Evolutionary conservation across 2,329 filamentous ascomycete genomes (phyloP).

Genomic region (Fusarium irregulare): DNA sequence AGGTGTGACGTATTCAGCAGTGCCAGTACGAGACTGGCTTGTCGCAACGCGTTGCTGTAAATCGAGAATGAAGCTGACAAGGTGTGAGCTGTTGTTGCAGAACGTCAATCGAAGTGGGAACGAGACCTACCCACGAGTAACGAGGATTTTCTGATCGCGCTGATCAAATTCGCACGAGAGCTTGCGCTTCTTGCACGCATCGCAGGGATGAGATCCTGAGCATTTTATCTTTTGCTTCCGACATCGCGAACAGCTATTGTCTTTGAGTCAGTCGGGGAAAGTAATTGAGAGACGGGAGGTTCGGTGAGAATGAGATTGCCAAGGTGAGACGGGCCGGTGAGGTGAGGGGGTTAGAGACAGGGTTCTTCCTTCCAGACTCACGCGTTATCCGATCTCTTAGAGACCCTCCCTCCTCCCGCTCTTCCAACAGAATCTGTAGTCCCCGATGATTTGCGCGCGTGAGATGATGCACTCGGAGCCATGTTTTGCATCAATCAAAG

Average conservation of each 20-base stretch:
- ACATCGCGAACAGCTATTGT: conserved; percentile 44
- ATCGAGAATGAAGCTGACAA: conserved; percentile 50
- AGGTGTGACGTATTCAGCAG: conserved; percentile 38
- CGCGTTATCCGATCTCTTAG: conserved; percentile 45
- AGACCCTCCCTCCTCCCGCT: conserved; percentile 35
- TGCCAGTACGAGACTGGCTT: conserved; percentile 16
- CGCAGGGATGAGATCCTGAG: conserved; percentile 49
- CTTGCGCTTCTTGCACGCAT: conserved; percentile 50
- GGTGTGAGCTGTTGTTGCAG: no score
- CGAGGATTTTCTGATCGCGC: conserved; percentile 60
- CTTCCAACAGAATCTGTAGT: conserved; percentile 23
- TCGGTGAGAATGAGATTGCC: neutral
- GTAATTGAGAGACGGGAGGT: neutral
- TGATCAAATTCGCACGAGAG: conserved; percentile 52
- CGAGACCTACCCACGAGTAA: conserved; percentile 56
- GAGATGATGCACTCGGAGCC: conserved; percentile 35
- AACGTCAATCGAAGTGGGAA: neutral
- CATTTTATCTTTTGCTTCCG: conserved; percentile 52
- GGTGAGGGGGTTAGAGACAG: neutral
- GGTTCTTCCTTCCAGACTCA: conserved; percentile 12
- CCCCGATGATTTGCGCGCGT: conserved; percentile 30
- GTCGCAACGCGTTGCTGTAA: conserved; percentile 48
- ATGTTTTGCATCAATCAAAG: conserved; percentile 4
- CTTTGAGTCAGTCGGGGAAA: neutral
- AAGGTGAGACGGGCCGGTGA: neutral